Evolutionary conservation across 2,329 filamentous ascomycete genomes (phyloP).

Genomic region (Hypoxylon sp.): DNA sequence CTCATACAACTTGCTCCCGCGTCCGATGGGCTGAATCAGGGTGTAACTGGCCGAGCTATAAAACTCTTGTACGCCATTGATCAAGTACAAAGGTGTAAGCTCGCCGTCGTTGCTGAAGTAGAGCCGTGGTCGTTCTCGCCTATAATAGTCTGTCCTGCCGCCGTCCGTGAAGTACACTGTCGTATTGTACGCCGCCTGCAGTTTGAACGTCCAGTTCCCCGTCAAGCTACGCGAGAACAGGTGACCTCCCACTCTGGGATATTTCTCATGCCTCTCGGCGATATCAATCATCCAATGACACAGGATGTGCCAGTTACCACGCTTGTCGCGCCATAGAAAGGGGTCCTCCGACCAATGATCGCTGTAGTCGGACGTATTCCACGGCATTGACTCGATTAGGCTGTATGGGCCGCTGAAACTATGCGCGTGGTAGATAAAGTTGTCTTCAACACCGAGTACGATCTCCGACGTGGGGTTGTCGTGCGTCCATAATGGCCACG

Average conservation of each 20-base stretch:
- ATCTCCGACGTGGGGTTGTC: constrained; percentile 50
- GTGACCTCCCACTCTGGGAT: constrained; percentile 48
- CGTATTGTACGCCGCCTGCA: constrained; percentile 45
- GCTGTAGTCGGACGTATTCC: constrained; percentile 48
- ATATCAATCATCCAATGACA: constrained; percentile 50
- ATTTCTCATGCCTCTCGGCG: constrained; percentile 43
- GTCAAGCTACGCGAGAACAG: constrained; percentile 41
- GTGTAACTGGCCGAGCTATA: constrained; percentile 55
- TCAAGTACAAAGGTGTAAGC: constrained; percentile 62
- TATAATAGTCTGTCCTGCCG: constrained; percentile 54
- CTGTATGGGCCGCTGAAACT: constrained; percentile 50
- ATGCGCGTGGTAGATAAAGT: constrained; percentile 53
- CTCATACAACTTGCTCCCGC: constrained; percentile 36
- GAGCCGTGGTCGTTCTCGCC: constrained; percentile 63
- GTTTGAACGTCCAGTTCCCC: constrained; percentile 48
- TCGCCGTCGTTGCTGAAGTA: constrained; percentile 62
- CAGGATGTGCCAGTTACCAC: constrained; percentile 51
- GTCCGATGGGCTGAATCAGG: constrained; percentile 57
- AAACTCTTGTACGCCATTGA: constrained; percentile 62
- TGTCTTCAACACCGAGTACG: constrained; percentile 54
- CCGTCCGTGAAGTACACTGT: constrained; percentile 58
- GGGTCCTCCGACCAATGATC: constrained; percentile 49
- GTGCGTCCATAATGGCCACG: constrained; percentile 55
- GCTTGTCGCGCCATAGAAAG: constrained; percentile 50
- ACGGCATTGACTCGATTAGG: constrained; percentile 42